Percentiles rank a stretch among this genome's conserved stretches.
Conservation (phyloP, 768 basidiomycete species). For the Suillus clintonianus region DNA sequence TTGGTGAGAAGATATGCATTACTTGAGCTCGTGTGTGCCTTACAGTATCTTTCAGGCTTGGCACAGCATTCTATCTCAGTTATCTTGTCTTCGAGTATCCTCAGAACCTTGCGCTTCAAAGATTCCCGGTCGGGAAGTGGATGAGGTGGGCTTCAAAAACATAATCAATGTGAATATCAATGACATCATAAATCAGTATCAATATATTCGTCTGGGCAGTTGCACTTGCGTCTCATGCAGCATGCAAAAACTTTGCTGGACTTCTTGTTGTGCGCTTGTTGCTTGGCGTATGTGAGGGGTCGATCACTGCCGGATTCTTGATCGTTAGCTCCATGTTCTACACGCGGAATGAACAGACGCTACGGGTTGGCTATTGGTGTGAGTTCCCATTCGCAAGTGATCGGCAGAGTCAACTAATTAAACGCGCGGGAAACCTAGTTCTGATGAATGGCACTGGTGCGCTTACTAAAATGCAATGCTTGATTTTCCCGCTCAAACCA, state of each 20-base stretch:
- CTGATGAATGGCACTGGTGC: conserved; percentile 69
- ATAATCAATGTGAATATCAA: neutral
- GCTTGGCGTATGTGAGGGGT: conserved; percentile 67
- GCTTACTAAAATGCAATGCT: conserved; percentile 5
- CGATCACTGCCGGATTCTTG: conserved; percentile 68
- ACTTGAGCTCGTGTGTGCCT: neutral
- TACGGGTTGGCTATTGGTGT: conserved; percentile 73
- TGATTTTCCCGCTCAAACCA: neutral
- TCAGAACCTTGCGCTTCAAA: conserved; percentile 63
- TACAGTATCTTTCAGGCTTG: conserved; percentile 34
- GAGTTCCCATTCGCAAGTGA: conserved; percentile 24
- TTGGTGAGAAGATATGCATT: conserved; percentile 1
- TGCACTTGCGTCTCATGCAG: conserved; percentile 58
- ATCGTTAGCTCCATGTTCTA: conserved; percentile 75
- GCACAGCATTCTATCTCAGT: conserved; percentile 66
- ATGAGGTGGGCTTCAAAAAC: conserved; percentile 50
- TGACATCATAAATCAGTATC: conserved; percentile 36
- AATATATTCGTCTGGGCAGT: conserved; percentile 66
- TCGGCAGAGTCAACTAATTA: neutral
- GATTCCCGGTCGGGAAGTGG: conserved; percentile 74
- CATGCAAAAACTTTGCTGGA: conserved; percentile 65
- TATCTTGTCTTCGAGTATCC: conserved; percentile 62
- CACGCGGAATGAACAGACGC: conserved; percentile 61
- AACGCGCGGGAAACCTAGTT: conserved; percentile 35
- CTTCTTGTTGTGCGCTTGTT: conserved; percentile 65